phyloP scores from a whole-genome alignment of 106 monocot genomes.

The Dendrobium chrysotoxum region DNA sequence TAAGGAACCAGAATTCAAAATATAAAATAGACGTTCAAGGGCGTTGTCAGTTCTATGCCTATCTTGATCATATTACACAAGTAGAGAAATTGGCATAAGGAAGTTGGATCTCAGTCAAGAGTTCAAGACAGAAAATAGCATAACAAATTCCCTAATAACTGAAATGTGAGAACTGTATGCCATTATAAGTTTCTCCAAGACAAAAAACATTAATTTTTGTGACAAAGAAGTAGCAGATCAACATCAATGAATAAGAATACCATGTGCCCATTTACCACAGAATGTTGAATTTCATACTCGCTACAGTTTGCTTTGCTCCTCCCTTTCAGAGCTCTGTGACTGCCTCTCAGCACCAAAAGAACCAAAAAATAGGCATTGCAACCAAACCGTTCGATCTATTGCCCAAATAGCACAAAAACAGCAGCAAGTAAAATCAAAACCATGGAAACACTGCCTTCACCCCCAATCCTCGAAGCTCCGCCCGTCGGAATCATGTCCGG shows the following conservation, averaged over 20 bases:
- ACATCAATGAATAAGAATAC: not conserved
- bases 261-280: not conserved
- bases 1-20: too few relatives aligned
- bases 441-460: not conserved
- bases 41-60: too few relatives aligned
- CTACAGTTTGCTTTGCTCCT: not conserved
- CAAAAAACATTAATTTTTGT: not conserved
- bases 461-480: constrained; percentile 13
- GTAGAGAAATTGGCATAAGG: too few relatives aligned
- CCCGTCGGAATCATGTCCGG: constrained; percentile 34
- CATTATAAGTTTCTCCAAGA: too few relatives aligned
- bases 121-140: too few relatives aligned
- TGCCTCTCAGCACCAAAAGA: not conserved
- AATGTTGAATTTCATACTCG: not conserved
- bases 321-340: not conserved
- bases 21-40: too few relatives aligned
- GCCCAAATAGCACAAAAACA: not conserved
- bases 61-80: too few relatives aligned
- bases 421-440: constrained; percentile 9
- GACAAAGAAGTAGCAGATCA: not conserved
- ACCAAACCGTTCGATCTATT: not conserved
- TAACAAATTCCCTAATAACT: too few relatives aligned
- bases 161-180: too few relatives aligned
- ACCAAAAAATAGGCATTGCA: constrained; percentile 2
- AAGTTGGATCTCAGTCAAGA: too few relatives aligned